Evolutionary conservation across 495 filamentous ascomycete species (phyloP), one percentile per base, ranked within the genome.

Genomic region (Articulospora tetracladia): DNA sequence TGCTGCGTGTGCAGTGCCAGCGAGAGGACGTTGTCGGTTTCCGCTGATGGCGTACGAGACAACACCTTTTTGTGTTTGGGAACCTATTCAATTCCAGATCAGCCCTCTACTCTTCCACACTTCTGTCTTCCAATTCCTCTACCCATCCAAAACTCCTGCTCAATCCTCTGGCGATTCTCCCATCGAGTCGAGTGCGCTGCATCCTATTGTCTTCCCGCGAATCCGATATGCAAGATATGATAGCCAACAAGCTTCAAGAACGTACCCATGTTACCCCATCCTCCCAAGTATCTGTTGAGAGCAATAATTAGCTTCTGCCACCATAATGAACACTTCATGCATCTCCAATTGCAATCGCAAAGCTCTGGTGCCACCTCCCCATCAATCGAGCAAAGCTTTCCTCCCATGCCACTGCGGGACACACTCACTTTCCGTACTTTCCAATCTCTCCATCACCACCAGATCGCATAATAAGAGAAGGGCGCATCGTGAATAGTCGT

Each of bases 241-340:
- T n/a, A 44, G 19, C n/a, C 4, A 55, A 52, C 28, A 25, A 61
- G 49, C 53, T 54, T 24, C 24, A 8, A 28, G 34, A 20, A 84
- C 85, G 76, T 84, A 94, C 91, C 93, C 59, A 97, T 74, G 69
- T 78, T 78, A 67, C 93, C 93, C 93, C 93, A 98, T 71, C 69
- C 72, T 69, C 93, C 94, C 49, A 96, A 76, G 74, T 79, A 97
- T 61, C 93, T 97, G 70, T 66, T 63, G n/a, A 55, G 13, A 64
- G 19, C 12, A 17, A 28, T n/a, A 64, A 66, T 76, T 57, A 77
- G 72, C 51, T 67, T 57, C 11, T 57, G 66, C 13, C 22, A 53
- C 46, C 17, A 32, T 6, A 59, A 65, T 32, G 30, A 25, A 41
- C n/a, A 61, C 57, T 51, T 54, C 59, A 26, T 49, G 19, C 19